These are phyloP conservation scores for Priceomyces medius DNA, from an alignment of 805 yeast species.

Conservation along the genomic window DNA sequence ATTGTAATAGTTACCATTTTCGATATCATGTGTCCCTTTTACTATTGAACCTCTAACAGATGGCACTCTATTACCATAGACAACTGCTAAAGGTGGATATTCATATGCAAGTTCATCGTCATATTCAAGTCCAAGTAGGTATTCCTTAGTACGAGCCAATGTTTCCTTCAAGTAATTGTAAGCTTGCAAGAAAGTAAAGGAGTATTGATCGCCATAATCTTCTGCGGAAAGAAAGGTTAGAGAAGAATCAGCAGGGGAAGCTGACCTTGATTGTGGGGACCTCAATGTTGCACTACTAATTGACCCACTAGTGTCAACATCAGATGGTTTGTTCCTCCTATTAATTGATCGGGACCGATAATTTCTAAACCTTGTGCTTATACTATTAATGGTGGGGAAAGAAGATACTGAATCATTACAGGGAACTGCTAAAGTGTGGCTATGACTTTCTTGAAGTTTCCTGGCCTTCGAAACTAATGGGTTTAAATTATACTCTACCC, in stretches of 20 bases:
- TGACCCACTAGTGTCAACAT: not conserved
- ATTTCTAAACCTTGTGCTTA: conserved; percentile 27
- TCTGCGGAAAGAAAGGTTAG: conserved; percentile 3
- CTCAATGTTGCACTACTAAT: not conserved
- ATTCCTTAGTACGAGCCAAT: conserved; percentile 57
- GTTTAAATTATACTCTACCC: conserved; percentile 74
- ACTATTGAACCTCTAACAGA: conserved; percentile 82
- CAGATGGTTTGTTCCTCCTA: conserved; percentile 8
- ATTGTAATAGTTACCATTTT: conserved; percentile 69
- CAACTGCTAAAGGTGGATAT: conserved; percentile 83
- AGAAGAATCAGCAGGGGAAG: not conserved
- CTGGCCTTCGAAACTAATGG: conserved; percentile 61
- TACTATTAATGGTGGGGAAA: conserved; percentile 23
- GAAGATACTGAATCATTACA: conserved; percentile 10
- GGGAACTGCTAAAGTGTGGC: not conserved
- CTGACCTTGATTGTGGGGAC: not conserved
- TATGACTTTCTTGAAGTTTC: conserved; percentile 22
- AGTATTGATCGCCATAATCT: conserved; percentile 5
- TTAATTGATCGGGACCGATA: conserved; percentile 20
- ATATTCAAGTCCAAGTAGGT: conserved; percentile 54
- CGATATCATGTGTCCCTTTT: conserved; percentile 57
- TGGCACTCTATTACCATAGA: conserved; percentile 80
- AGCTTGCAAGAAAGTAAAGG: conserved; percentile 54
- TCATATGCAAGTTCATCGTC: conserved; percentile 42
- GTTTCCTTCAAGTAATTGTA: conserved; percentile 64